Evolutionary conservation across 2,329 filamentous ascomycete genomes (phyloP).

Genomic region (Fusarium fracticaudum): DNA sequence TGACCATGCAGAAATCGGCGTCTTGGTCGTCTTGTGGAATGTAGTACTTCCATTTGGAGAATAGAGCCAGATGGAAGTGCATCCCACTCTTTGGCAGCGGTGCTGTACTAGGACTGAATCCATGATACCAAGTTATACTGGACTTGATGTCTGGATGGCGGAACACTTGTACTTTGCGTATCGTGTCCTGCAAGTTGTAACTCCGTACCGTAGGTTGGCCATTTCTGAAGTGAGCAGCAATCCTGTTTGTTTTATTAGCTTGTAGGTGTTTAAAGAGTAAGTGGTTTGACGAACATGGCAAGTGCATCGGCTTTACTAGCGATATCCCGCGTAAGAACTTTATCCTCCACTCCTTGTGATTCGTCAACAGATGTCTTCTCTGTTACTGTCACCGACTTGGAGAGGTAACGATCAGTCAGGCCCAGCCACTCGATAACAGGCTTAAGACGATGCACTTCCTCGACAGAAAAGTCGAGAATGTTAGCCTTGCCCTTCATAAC

Average conservation of each 20-base stretch:
- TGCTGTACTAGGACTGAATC: background rate
- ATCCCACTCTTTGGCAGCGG: background rate
- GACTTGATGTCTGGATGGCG: background rate
- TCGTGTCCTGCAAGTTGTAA: background rate
- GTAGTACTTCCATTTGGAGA: background rate
- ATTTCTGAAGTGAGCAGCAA: background rate
- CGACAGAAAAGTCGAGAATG: background rate
- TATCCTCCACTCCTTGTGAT: background rate
- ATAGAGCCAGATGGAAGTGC: background rate
- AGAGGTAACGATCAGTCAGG: background rate
- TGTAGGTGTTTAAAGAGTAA: background rate
- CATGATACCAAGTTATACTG: background rate
- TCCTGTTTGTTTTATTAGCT: background rate
- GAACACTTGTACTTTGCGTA: background rate
- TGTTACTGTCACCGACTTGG: background rate
- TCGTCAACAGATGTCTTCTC: background rate
- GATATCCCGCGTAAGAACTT: accelerated
- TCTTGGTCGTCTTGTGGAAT: background rate
- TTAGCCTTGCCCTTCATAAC: background rate
- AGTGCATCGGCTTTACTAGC: background rate
- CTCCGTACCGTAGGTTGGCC: background rate
- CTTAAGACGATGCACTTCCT: background rate
- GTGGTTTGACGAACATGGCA: background rate
- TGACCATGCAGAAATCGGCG: background rate
- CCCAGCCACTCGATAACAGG: background rate